Base-by-base conservation (phyloP, 768 basidiomycete genomes). In the Lactarius sp. region DNA sequence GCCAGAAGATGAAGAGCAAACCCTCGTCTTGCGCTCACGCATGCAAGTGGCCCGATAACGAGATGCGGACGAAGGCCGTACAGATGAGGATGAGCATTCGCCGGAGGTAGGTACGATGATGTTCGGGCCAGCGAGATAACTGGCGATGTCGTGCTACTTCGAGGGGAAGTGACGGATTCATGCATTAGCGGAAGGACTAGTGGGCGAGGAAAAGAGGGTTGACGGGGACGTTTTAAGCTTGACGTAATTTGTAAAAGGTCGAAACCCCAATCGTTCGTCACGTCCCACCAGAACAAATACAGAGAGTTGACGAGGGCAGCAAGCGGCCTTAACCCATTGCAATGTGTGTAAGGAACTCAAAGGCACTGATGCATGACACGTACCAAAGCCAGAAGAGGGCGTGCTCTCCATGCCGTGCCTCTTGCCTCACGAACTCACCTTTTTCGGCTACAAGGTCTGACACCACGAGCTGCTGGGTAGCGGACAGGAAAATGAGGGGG, bases 241-340 rank as follows among this genome's bases (percentile, higher is more conserved):
- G 39, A 52, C 22, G 33, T 52, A 51, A 57, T 62, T 58, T 80
- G 80, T 62, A 98, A 77, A 49, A 98, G 76, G 51, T 86, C 83
- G 59, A 99, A 79, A 5, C 97, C 97, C 95, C 96, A 99, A 73
- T 99, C 97, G 73, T 96, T 92, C 53, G 92, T 94, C 49, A 98
- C 82, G 75, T 99, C 97, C 97, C 97, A 99, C 92, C 94, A 99
- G 74, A 96, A 98, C 3, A 94, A 95, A 75, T 93, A 99, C 36
- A 90, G 73, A 3, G 95, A 96, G 75, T 98, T 98, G 70, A 96
- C 73, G 41, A 83, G 80, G 27, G 92, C 94, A 10, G 87, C 84
- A 51, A 97, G 74, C 14, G 98, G 74, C 94, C 94, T 96, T 49
- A 2, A 49, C 9, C 20, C 9, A 4, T 49, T 27, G 47, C 4